Evolutionary conservation across 179 eudicot genomes (phyloP).

Genomic region (Actinidia chinensis): DNA sequence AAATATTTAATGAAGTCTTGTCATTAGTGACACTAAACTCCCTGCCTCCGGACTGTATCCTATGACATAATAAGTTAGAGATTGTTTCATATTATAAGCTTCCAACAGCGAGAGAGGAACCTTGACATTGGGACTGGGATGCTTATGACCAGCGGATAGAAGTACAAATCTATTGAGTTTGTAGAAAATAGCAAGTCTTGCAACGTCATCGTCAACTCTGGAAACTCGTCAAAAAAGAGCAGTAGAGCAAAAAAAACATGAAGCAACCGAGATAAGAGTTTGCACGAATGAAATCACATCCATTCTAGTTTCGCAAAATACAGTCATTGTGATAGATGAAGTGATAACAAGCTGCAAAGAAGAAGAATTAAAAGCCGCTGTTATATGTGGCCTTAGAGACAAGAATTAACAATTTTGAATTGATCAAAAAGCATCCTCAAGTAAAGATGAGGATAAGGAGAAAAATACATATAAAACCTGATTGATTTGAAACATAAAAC

Average conservation of each 20-base stretch:
- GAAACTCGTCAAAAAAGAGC: constrained; percentile 71
- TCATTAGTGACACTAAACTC: constrained; percentile 53
- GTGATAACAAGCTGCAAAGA: constrained; percentile 56
- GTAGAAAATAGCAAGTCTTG: constrained; percentile 73
- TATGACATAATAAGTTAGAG: constrained; percentile 69
- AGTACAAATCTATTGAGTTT: constrained; percentile 78
- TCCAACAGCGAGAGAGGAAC: constrained; percentile 64
- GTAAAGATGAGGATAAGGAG: background rate
- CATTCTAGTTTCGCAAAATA: constrained; percentile 65
- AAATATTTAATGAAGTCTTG: no score
- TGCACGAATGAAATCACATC: constrained; percentile 57
- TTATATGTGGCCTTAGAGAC: background rate
- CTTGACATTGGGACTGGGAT: constrained; percentile 73
- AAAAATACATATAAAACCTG: constrained; percentile 46
- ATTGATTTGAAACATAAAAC: constrained; percentile 56
- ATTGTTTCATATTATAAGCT: constrained; percentile 68
- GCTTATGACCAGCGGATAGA: constrained; percentile 91
- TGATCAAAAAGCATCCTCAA: background rate
- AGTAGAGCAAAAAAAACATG: constrained; percentile 66
- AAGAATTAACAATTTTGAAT: background rate
- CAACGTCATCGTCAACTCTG: constrained; percentile 63
- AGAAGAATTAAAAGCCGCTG: background rate
- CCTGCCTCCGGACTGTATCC: constrained; percentile 75
- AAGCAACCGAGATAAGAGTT: constrained; percentile 71
- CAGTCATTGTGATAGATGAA: constrained; percentile 69